Evolutionary conservation across 2,329 filamentous ascomycete species (phyloP), one percentile per base, ranked within the genome.

Genomic region (Chaetomiaceae sp.): DNA sequence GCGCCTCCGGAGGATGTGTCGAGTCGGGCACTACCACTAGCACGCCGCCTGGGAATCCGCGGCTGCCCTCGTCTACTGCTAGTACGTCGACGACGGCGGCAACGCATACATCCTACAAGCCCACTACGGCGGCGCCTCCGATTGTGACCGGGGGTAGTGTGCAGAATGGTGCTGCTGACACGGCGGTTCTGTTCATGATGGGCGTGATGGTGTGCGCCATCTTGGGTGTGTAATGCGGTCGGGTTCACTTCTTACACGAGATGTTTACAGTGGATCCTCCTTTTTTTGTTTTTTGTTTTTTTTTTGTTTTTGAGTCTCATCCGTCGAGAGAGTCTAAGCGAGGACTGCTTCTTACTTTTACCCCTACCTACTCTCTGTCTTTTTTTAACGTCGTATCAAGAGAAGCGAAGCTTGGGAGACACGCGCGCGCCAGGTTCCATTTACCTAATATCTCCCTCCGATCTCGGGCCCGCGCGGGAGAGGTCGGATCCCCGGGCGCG

Each of bases 391-490:
- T 23, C 29, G 34, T n/a, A 21, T 11, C 27, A 20, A 25, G 20
- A 46, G 23, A 27, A 11, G 8, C 20, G 32, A 7, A 25, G n/a
- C n/a, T 2, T 36, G 44, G 21, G 29, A 29, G 8, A 27, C 6
- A 38, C 20, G 7, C 7, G 21, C 20, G n/a, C 2, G 47, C 37
- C 47, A 27, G 42, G 20, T 34, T 30, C 21, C 14, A 18, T 23
- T 38, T 38, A 37, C 32, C 32, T 45, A 37, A 45, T 45, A 32
- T 18, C 25, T 9, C 18, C 21, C 51, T 53, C 51, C 51, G 51
- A 48, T 53, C 30, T 53, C 51, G 52, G 52, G 51, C 2, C 16
- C 30, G 37, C 27, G 40, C 25, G 25, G 46, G 34, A 29, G 44
- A 38, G 30, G 32, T 20, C 27, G 45, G 45, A 13, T 16, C 9